A percentile compares a stretch with the other conserved stretches of the same genome.
Conservation (phyloP, 2,329 filamentous ascomycete species). For the Polychaeton citri region DNA sequence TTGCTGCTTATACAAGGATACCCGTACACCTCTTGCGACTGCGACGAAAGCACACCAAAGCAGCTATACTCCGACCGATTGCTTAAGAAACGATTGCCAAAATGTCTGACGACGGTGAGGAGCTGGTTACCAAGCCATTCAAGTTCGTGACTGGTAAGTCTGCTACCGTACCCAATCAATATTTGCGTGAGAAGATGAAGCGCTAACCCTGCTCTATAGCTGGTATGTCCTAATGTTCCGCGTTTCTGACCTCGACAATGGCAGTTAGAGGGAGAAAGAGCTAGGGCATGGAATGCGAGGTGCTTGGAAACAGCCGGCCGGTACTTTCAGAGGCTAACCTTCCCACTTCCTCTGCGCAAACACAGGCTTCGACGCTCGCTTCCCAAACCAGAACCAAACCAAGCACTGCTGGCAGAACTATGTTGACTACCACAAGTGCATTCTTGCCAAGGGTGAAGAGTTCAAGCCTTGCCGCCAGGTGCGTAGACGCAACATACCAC, state of each 20-base stretch:
- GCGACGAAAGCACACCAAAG: conserved; percentile 8
- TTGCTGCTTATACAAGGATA: too few species aligned
- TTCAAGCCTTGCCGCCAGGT: conserved; percentile 96
- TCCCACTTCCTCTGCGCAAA: not conserved
- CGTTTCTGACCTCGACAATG: too few species aligned
- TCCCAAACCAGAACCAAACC: conserved; percentile 95
- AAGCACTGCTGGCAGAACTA: conserved; percentile 99
- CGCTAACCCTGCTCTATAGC: conserved; percentile 11
- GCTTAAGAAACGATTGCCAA: conserved; percentile 36
- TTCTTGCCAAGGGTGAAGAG: conserved; percentile 95
- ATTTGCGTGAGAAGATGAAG: not conserved
- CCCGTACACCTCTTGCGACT: too few species aligned
- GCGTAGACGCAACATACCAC: conserved; percentile 23
- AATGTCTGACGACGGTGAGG: conserved; percentile 76
- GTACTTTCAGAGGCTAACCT: conserved; percentile 5
- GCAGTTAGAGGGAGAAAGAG: not conserved
- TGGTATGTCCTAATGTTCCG: conserved; percentile 21
- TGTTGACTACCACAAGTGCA: conserved; percentile 99
- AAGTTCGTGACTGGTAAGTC: conserved; percentile 95
- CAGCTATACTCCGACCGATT: too few species aligned
- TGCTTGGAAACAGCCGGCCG: not conserved
- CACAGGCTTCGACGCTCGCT: conserved; percentile 93
- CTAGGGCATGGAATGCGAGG: too few species aligned
- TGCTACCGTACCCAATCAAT: not conserved
- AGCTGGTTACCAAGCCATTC: conserved; percentile 96